Evolutionary conservation across 2,329 filamentous ascomycete species (phyloP).

Genomic region (Trichophyton mentagrophytes): DNA sequence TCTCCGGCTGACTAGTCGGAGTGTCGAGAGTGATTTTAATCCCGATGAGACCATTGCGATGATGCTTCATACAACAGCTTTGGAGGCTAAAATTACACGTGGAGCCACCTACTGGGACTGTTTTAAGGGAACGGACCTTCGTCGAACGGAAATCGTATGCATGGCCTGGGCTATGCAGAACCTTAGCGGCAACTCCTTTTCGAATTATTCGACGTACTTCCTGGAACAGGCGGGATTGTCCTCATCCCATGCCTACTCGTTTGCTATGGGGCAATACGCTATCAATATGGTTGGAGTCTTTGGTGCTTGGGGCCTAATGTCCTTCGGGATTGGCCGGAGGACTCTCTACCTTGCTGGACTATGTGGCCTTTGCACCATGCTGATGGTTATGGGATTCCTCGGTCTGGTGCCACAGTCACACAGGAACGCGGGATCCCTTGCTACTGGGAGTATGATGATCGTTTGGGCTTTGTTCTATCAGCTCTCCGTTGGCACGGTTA

Average conservation of each 20-base stretch:
- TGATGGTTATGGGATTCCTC: slow-evolving; percentile 73
- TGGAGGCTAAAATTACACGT: slow-evolving; percentile 39
- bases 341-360: slow-evolving; percentile 65
- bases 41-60: slow-evolving; percentile 76
- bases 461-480: slow-evolving; percentile 75
- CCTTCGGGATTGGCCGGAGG: slow-evolving; percentile 59
- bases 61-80: slow-evolving; percentile 79
- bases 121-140: slow-evolving; percentile 65
- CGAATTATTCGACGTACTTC: slow-evolving; percentile 53
- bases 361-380: slow-evolving; percentile 58
- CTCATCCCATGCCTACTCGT: slow-evolving; percentile 40
- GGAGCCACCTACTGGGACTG: slow-evolving; percentile 70
- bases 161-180: slow-evolving; percentile 56
- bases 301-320: slow-evolving; percentile 71
- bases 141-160: slow-evolving; percentile 61
- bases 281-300: slow-evolving; percentile 69
- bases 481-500: slow-evolving; percentile 75
- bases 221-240: slow-evolving; percentile 43
- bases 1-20: slow-evolving; percentile 34
- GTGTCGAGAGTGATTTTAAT: slow-evolving; percentile 55
- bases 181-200: slow-evolving; percentile 50
- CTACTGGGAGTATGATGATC: slow-evolving; percentile 76
- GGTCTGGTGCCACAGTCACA: slow-evolving; percentile 55
- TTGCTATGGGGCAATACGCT: slow-evolving; percentile 48
- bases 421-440: slow-evolving; percentile 50